phyloP scores from a whole-genome alignment of 805 yeast genomes.

The Wickerhamiella azyma region DNA sequence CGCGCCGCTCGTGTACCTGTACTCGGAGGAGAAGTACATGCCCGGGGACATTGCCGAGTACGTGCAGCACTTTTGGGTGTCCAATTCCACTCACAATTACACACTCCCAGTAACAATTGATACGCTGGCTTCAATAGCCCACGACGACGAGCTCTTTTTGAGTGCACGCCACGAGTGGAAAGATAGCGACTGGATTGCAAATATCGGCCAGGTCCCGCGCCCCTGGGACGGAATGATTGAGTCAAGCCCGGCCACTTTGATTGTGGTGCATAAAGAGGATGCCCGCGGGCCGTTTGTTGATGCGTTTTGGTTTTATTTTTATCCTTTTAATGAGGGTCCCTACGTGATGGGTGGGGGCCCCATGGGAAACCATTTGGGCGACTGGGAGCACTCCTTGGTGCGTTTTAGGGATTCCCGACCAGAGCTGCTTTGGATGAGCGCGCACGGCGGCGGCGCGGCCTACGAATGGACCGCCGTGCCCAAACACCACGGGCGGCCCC shows the following conservation, averaged over 20 bases:
- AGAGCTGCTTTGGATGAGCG: constrained; percentile 84
- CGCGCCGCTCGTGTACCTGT: constrained; percentile 66
- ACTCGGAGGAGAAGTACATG: constrained; percentile 75
- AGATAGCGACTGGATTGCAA: constrained; percentile 75
- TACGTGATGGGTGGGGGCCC: constrained; percentile 97
- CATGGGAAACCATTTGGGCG: constrained; percentile 93
- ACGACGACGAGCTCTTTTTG: constrained; percentile 35
- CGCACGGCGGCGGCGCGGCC: constrained; percentile 96
- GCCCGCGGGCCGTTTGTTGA: constrained; percentile 47
- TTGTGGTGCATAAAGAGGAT: constrained; percentile 84
- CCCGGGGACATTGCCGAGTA: constrained; percentile 70
- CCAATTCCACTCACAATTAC: constrained; percentile 31
- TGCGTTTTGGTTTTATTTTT: constrained; percentile 92
- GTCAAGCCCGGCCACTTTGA: constrained; percentile 65
- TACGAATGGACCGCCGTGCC: constrained; percentile 55
- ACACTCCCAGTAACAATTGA: constrained; percentile 18
- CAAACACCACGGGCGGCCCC: constrained; percentile 38
- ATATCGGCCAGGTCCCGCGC: constrained; percentile 51
- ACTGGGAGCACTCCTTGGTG: constrained; percentile 92
- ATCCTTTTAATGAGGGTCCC: constrained; percentile 88
- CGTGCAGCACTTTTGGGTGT: constrained; percentile 51
- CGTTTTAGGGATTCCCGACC: constrained; percentile 69
- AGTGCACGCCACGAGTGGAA: constrained; percentile 61
- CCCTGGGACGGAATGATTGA: constrained; percentile 54
- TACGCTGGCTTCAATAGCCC: constrained; percentile 11